Evolutionary conservation across 2,329 filamentous ascomycete species (phyloP), one percentile per base, ranked within the genome.

Genomic region (Cladosporium austrohemisphaericum): DNA sequence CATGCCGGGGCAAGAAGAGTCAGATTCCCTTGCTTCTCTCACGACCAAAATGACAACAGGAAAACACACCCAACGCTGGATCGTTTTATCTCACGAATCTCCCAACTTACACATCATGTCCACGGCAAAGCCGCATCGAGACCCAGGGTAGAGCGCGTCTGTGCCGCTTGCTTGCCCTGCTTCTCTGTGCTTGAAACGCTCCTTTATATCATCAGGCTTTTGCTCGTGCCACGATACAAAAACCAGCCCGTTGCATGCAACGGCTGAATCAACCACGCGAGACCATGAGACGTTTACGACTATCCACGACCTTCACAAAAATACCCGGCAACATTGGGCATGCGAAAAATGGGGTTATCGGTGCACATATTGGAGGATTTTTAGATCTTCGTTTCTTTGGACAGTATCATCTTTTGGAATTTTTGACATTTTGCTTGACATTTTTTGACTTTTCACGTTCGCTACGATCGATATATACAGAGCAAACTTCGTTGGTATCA

Each of bases 21-120:
- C 43, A 29, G 11, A 5, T 45, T 28, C n/a, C 33, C 13, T 31
- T 47, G 23, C 20, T 36, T 23, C 22, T 31, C 28, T 47, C 44
- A 38, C 33, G 33, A 47, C 44, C 16, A 16, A 25, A 22, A 37
- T 25, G 22, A 37, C 25, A 38, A 37, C 44, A 38, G 33, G 38
- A 26, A 35, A 33, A 29, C 31, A 32, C 18, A 10, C 11, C 9
- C 33, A 47, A 26, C 44, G 44, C 44, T 38, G 44, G 44, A 36
- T 47, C 44, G 33, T 47, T 47, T 11, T 32, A 35, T 32, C 40
- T 47, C 44, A 47, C 44, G 33, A 47, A 38, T 47, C 44, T 47
- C 44, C 33, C 23, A 28, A 47, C 14, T 10, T 14, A 38, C 16
- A 16, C 18, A 35, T 25, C 41, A 31, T 35, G n/a, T n/a, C n/a